Evolutionary conservation across 2,329 filamentous ascomycete genomes (phyloP).

Genomic region (Claviceps fusiformis): DNA sequence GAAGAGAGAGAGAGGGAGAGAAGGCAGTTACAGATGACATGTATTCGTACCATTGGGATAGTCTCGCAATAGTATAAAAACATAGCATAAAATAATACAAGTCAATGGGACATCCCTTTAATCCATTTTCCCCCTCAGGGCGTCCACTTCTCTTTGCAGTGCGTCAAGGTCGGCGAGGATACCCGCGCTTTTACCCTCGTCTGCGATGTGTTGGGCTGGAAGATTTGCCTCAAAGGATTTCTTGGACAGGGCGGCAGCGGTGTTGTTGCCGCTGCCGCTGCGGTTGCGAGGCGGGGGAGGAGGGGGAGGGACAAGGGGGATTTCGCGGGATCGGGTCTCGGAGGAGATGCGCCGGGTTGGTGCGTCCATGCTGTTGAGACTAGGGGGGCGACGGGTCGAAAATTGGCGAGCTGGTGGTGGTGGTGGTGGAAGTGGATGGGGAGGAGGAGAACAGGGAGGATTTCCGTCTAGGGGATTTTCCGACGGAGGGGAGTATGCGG

Average conservation of each 20-base stretch:
- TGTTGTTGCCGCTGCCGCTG: conserved; percentile 28
- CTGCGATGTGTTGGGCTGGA: conserved; percentile 5
- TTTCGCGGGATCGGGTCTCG: conserved; percentile 17
- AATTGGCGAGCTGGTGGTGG: conserved; percentile 28
- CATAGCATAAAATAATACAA: too few relatives aligned
- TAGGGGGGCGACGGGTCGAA: conserved; percentile 31
- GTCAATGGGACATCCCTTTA: conserved; percentile 6
- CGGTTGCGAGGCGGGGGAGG: conserved; percentile 35
- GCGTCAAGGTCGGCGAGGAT: conserved; percentile 61
- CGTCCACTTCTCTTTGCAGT: conserved; percentile 65
- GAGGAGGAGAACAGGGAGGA: conserved; percentile 10
- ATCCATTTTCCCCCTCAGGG: conserved; percentile 27
- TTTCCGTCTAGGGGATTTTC: conserved; percentile 1
- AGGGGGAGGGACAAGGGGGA: conserved; percentile 21
- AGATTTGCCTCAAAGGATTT: conserved; percentile 9
- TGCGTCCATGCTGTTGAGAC: conserved; percentile 27
- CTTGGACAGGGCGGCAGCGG: conserved; percentile 4
- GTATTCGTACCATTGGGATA: too few relatives aligned
- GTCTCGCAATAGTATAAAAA: too few relatives aligned
- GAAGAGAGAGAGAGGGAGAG: neutral
- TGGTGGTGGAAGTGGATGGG: too few relatives aligned
- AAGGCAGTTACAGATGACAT: neutral
- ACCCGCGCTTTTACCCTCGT: conserved; percentile 29
- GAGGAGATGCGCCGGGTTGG: conserved; percentile 15
- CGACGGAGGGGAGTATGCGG: conserved; percentile 6